These are phyloP conservation scores for Saposhnikovia divaricata DNA, from an alignment of 129 eudicot species.

Conservation along the genomic window DNA sequence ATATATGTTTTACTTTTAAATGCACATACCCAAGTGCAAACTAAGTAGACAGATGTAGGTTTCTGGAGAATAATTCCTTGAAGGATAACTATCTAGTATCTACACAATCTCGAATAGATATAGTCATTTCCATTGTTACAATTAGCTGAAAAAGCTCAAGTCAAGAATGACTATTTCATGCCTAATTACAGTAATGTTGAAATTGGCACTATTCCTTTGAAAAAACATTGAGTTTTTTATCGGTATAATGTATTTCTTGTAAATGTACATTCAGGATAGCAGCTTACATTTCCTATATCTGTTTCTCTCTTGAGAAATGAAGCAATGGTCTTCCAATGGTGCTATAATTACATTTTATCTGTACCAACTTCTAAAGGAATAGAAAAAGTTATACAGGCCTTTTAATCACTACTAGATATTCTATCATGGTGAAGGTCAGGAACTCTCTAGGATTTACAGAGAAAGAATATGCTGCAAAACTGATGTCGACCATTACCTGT, in stretches of 20 bases:
- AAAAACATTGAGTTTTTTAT: too few relatives aligned
- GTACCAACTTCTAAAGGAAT: background rate
- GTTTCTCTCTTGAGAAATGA: background rate
- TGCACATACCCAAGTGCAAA: too few relatives aligned
- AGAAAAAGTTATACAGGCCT: background rate
- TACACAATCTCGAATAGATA: background rate
- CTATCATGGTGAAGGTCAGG: background rate
- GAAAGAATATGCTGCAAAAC: background rate
- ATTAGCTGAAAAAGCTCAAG: too few relatives aligned
- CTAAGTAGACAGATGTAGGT: too few relatives aligned
- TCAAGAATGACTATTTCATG: too few relatives aligned
- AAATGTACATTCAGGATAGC: background rate
- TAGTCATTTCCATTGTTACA: background rate
- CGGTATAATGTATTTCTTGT: background rate
- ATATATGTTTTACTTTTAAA: too few relatives aligned
- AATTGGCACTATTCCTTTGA: too few relatives aligned
- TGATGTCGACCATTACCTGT: background rate
- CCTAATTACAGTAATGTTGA: too few relatives aligned
- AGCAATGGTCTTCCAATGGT: background rate
- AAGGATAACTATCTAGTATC: too few relatives aligned
- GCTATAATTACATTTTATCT: background rate
- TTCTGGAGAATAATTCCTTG: too few relatives aligned
- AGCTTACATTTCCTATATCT: background rate
- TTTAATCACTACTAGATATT: background rate
- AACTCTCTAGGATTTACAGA: background rate